Conservation (phyloP, 192 early-diverging fungal species). For the Linnemannia exigua region DNA sequence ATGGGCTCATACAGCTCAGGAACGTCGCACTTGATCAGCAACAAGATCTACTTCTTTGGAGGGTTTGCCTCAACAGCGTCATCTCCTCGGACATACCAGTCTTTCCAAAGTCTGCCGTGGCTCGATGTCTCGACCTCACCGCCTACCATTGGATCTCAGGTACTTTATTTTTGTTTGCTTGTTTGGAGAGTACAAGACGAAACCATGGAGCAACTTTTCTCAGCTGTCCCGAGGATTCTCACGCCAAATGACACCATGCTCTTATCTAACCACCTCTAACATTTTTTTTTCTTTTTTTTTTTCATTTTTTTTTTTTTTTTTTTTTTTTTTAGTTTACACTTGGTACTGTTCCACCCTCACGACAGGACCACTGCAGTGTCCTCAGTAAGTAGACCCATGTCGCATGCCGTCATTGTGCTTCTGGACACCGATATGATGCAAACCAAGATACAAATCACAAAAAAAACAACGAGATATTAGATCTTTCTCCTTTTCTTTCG, state of each 20-base stretch:
- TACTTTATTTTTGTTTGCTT: not conserved
- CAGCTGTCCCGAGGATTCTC: not conserved
- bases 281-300: not conserved
- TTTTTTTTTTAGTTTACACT: constrained; percentile 24
- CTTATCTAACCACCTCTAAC: no score
- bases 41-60: constrained; percentile 44
- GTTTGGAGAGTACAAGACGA: not conserved
- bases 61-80: constrained; percentile 18
- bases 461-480: not conserved
- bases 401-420: not conserved
- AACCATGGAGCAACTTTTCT: constrained; percentile 1
- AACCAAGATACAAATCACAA: not conserved
- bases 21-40: constrained; percentile 24
- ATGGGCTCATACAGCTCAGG: constrained; percentile 31
- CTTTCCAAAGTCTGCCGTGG: constrained; percentile 27
- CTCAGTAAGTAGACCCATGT: constrained; percentile 26
- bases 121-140: constrained; percentile 35
- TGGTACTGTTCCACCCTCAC: constrained; percentile 16
- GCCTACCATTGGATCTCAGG: constrained; percentile 28
- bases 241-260: not conserved
- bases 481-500: not conserved
- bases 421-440: not conserved
- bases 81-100: constrained; percentile 22
- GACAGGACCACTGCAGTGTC: constrained; percentile 51
- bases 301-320: not conserved